Evolutionary conservation across 176 grass and related monocot species (phyloP).

Genomic region (Oryza nivara): DNA sequence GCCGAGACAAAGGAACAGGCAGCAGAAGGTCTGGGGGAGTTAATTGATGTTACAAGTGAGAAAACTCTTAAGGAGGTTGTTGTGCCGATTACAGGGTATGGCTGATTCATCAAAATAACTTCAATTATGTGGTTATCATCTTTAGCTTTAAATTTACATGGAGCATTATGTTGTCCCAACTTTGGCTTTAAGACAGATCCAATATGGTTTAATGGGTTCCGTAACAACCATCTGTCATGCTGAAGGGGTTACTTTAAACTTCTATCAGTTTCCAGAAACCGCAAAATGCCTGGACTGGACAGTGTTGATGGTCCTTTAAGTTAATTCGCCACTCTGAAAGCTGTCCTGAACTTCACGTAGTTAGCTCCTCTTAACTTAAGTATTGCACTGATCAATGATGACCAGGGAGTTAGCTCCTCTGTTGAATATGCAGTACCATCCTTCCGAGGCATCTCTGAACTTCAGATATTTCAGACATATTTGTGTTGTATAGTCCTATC

Average conservation of each 20-base stretch:
- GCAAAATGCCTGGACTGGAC: not conserved
- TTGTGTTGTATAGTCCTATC: not conserved
- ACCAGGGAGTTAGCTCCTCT: too few species aligned
- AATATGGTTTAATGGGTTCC: conserved; percentile 1
- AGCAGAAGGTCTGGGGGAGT: conserved; percentile 91
- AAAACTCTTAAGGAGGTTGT: conserved; percentile 92
- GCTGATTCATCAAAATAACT: conserved; percentile 32
- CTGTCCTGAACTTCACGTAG: not conserved
- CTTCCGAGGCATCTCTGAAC: not conserved
- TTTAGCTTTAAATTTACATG: not conserved
- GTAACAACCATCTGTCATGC: conserved; percentile 7
- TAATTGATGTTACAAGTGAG: conserved; percentile 91
- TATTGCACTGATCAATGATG: not conserved
- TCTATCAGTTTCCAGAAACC: not conserved
- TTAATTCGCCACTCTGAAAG: not conserved
- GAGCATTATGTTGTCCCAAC: not conserved
- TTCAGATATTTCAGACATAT: not conserved
- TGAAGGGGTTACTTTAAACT: not conserved
- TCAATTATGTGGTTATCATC: not conserved
- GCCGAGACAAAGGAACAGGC: conserved; percentile 90
- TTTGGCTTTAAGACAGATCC: not conserved
- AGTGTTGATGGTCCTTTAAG: not conserved
- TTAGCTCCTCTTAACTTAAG: not conserved
- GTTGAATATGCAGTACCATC: not conserved
- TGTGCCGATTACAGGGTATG: conserved; percentile 96